Percentiles rank a stretch among this genome's conserved stretches.
These are phyloP conservation scores for Penicillium paradoxum DNA, from an alignment of 495 filamentous ascomycete genomes.

Conservation along the genomic window DNA sequence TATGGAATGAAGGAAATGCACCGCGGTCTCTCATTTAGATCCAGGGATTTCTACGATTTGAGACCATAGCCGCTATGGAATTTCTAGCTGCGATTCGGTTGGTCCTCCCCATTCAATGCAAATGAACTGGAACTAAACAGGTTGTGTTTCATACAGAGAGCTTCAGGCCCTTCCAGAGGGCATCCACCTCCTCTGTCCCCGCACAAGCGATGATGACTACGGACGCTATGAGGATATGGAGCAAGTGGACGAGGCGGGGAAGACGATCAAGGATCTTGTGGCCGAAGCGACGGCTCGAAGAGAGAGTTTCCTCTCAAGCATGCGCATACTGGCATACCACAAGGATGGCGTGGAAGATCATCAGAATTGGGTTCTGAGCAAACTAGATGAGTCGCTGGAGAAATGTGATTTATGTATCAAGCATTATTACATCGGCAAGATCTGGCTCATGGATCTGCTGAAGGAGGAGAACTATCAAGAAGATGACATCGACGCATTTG, in stretches of 20 bases:
- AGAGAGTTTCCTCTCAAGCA: constrained; percentile 54
- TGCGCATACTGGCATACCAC: constrained; percentile 64
- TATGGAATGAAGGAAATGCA: constrained; percentile 19
- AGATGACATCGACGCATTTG: constrained; percentile 55
- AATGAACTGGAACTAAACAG: constrained; percentile 7
- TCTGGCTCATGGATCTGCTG: constrained; percentile 56
- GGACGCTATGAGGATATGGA: constrained; percentile 49
- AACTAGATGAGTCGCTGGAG: constrained; percentile 51
- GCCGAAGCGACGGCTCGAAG: constrained; percentile 49
- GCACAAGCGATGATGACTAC: constrained; percentile 43
- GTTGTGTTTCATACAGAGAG: constrained; percentile 24
- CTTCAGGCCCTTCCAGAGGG: constrained; percentile 42
- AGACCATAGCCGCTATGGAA: constrained; percentile 32
- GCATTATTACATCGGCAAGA: constrained; percentile 71
- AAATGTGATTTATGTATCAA: constrained; percentile 76
- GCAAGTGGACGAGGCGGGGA: constrained; percentile 29
- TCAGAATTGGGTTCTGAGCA: constrained; percentile 53
- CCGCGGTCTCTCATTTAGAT: constrained; percentile 5
- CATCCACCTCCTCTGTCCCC: constrained; percentile 48
- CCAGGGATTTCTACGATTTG: constrained; percentile 4
- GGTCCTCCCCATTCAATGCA: not conserved
- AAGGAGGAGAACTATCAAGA: constrained; percentile 56
- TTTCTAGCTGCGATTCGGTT: constrained; percentile 41
- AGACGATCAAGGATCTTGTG: constrained; percentile 32
- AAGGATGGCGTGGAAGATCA: constrained; percentile 55